Conservation (phyloP, 1,284 basidiomycete genomes). For the Heterobasidion parviporum region DNA sequence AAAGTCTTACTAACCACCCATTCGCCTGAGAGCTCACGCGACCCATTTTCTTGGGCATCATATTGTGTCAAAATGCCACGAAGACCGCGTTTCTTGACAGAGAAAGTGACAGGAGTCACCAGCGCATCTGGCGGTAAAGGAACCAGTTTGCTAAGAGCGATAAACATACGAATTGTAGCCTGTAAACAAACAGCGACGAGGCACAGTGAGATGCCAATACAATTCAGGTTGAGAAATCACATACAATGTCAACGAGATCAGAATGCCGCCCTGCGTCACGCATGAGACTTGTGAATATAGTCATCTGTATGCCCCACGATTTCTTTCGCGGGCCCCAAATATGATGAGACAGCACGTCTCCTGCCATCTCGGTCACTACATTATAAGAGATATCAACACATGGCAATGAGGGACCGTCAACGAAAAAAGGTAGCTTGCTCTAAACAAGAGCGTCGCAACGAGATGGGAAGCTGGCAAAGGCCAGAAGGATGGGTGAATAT, state of each 20-base stretch:
- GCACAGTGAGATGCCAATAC: not conserved
- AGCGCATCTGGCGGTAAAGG: slow-evolving; percentile 92
- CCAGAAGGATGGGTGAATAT: too few species aligned
- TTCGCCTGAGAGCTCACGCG: slow-evolving; percentile 83
- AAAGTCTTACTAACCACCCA: slow-evolving; percentile 93
- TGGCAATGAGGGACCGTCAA: not conserved
- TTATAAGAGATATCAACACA: not conserved
- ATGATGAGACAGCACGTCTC: slow-evolving; percentile 64
- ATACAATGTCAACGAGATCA: slow-evolving; percentile 78
- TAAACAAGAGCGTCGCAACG: not conserved
- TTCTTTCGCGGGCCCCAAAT: slow-evolving; percentile 77
- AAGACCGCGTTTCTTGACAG: slow-evolving; percentile 65
- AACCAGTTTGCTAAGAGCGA: slow-evolving; percentile 76
- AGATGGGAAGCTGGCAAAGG: too few species aligned
- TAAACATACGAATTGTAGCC: slow-evolving; percentile 70
- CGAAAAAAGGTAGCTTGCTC: not conserved
- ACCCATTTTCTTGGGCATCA: slow-evolving; percentile 68
- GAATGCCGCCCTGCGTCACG: slow-evolving; percentile 81
- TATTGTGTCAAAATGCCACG: slow-evolving; percentile 72
- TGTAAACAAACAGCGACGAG: slow-evolving; percentile 17
- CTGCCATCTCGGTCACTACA: slow-evolving; percentile 59
- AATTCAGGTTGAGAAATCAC: slow-evolving; percentile 15
- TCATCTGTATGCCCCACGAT: slow-evolving; percentile 89
- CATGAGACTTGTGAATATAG: slow-evolving; percentile 76
- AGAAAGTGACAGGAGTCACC: slow-evolving; percentile 92